Evolutionary conservation across 73 alveolate genomes (phyloP), one percentile per base, ranked within the genome.

Genomic region (Paramecium tetraurelia): DNA sequence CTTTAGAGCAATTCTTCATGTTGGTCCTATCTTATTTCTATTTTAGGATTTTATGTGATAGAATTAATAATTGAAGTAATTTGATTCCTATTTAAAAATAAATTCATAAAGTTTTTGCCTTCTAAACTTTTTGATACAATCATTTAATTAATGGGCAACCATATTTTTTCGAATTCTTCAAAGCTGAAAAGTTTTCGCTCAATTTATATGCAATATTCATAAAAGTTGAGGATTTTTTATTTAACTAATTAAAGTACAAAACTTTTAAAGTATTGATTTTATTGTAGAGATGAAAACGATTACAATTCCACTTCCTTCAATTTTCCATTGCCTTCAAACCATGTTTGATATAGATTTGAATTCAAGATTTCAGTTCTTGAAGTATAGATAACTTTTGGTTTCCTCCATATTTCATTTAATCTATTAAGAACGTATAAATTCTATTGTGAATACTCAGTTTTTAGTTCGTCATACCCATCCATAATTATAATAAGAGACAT

Each of bases 391-490:
- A 75, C 87, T 44, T 75, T 75, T 3, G 87, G 87, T 31, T 75
- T 75, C 6, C 10, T 75, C 87, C 69, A 40, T 33, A 75, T 44
- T 75, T 75, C 35, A 75, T 75, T 36, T 75, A 75, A 75, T 33
- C 59, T 75, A 75, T 75, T 75, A 3, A 44, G 16, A 75, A 10
- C 10, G n/a, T 36, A 36, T 33, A 75, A 44, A 35, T 75, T 75
- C 8, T 36, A 21, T 75, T 75, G 38, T 2, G 18, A 14, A 20
- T 36, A 75, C 6, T 75, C 87, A 36, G 58, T 33, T 36, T 68
- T 68, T 75, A 75, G 18, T 36, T 75, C 87, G 35, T 75, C 87
- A 75, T 75, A 75, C 12, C 87, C 48, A 40, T 75, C 87, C 87
- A 75, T 75, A 7, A 75, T 75, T 31, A 75, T 36, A n/a, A 75